These are phyloP conservation scores for Lactifluus pinguis DNA, from an alignment of 768 basidiomycete species.

Conservation along the genomic window DNA sequence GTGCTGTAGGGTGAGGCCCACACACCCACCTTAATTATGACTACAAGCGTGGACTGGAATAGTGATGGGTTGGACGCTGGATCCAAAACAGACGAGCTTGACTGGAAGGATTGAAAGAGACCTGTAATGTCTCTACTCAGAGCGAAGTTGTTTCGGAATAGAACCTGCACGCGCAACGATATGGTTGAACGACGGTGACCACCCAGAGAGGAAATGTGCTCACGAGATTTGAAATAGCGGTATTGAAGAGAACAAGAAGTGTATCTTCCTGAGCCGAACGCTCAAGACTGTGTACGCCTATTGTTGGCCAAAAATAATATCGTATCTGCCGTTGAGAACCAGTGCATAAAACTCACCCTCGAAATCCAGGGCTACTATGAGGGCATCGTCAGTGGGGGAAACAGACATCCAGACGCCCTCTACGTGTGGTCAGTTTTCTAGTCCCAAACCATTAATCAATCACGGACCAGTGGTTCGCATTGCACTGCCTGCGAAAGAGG, in stretches of 20 bases:
- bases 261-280: conserved; percentile 57
- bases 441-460: neutral
- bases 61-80: conserved; percentile 49
- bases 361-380: conserved; percentile 56
- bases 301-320: neutral
- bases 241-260: conserved; percentile 54
- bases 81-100: conserved; percentile 47
- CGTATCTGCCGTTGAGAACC: neutral
- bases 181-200: neutral
- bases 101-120: conserved; percentile 55
- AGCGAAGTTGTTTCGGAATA: conserved; percentile 61
- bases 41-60: conserved; percentile 51
- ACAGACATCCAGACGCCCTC: conserved; percentile 65
- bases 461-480: conserved; percentile 46
- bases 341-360: conserved; percentile 34
- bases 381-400: conserved; percentile 45
- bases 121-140: conserved; percentile 51
- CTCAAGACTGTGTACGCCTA: conserved; percentile 58
- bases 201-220: neutral
- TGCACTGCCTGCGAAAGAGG: conserved; percentile 57
- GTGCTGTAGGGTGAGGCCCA: no score
- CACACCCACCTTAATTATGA: conserved; percentile 51
- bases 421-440: conserved; percentile 2
- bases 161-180: conserved; percentile 34
- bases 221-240: conserved; percentile 56